Evolutionary conservation across 331 rosid species (phyloP).

Genomic region (Dryas integrifolia): DNA sequence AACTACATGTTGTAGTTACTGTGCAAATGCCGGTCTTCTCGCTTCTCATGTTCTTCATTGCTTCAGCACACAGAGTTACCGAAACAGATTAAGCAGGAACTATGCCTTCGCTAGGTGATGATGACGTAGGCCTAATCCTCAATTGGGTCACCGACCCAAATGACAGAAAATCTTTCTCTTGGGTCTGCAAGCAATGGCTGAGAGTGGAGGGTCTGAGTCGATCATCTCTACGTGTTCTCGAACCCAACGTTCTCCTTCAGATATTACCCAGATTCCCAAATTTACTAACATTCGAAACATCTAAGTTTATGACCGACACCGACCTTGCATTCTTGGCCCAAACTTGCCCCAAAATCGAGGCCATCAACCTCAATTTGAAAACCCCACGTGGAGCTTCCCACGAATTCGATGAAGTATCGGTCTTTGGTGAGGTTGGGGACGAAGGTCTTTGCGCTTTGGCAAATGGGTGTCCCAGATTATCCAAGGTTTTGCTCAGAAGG

Average conservation of each 20-base stretch:
- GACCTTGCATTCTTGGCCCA: slow-evolving; percentile 26
- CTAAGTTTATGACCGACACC: background rate
- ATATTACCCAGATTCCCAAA: slow-evolving; percentile 31
- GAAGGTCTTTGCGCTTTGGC: slow-evolving; percentile 28
- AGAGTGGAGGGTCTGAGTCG: slow-evolving; percentile 28
- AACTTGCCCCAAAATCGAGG: slow-evolving; percentile 30
- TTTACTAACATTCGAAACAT: slow-evolving; percentile 14
- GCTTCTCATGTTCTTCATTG: too few relatives aligned
- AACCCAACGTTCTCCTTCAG: slow-evolving; percentile 11
- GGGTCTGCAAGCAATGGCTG: slow-evolving; percentile 34
- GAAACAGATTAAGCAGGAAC: background rate
- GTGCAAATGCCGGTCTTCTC: too few relatives aligned
- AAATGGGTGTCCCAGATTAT: slow-evolving; percentile 15
- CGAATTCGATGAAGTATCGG: background rate
- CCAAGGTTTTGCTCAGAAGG: slow-evolving; percentile 18
- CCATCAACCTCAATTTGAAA: slow-evolving; percentile 10
- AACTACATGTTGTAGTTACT: too few relatives aligned
- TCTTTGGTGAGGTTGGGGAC: slow-evolving; percentile 28
- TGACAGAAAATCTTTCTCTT: slow-evolving; percentile 27
- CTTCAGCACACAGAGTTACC: too few relatives aligned
- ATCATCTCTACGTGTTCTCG: slow-evolving; percentile 13
- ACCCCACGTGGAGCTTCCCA: background rate
- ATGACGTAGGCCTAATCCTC: slow-evolving; percentile 27
- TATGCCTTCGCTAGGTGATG: slow-evolving; percentile 27
- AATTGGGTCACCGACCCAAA: slow-evolving; percentile 15